Conservation (phyloP, 169 alveolate genomes). For the Eimeria acervulina region DNA sequence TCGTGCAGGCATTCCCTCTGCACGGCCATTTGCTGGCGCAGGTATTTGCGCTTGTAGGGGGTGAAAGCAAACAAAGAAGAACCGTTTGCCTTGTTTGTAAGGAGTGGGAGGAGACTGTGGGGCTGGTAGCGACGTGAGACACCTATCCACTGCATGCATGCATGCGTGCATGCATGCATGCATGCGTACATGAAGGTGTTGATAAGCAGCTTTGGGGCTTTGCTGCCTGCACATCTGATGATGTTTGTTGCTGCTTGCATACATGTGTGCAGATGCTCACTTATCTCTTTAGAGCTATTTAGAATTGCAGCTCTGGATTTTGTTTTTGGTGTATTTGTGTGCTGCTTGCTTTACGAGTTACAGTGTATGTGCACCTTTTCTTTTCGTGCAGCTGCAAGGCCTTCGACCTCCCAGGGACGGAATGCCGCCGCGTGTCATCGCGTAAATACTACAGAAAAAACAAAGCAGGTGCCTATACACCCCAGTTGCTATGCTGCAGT, state of each 20-base stretch:
- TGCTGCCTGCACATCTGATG: too few relatives aligned
- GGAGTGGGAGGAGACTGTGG: background rate
- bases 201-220: background rate
- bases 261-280: too few relatives aligned
- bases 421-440: background rate
- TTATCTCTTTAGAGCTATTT: too few relatives aligned
- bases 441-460: background rate
- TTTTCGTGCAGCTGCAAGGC: background rate
- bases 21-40: slow-evolving; percentile 9
- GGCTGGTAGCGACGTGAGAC: background rate
- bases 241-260: background rate
- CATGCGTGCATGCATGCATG: background rate
- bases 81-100: background rate
- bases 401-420: background rate
- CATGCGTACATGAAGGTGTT: background rate
- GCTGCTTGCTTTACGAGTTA: too few relatives aligned
- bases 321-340: too few relatives aligned
- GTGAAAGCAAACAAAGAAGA: background rate
- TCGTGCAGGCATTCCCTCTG: background rate
- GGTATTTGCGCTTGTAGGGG: background rate
- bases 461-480: too few relatives aligned
- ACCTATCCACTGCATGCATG: too few relatives aligned
- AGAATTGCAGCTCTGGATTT: too few relatives aligned
- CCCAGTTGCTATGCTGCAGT: too few relatives aligned
- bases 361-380: background rate